Evolutionary conservation across 768 basidiomycete species (phyloP), one percentile per base, ranked within the genome.

Genomic region (Collybia sp.): DNA sequence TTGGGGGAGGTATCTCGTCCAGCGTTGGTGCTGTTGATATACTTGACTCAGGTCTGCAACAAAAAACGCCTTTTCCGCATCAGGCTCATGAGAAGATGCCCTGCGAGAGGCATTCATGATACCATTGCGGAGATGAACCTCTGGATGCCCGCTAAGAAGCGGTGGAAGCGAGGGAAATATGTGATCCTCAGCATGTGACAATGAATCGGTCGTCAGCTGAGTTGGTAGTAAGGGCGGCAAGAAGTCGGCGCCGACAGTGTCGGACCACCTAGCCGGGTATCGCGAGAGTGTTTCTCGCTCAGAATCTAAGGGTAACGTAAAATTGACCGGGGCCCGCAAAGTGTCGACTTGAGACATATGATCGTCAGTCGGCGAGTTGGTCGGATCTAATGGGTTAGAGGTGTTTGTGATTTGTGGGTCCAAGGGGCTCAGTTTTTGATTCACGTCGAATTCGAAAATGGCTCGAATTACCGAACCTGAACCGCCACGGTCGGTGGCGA

Each of bases 21-120:
- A 99, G 43, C 90, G 77, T 56, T 82, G 71, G 57, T 92, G 87
- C 60, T 95, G 93, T 44, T 69, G 70, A 63, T 88, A 96, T 4
- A 98, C 87, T 53, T 85, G 78, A 54, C 85, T 80, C 36, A 99
- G 82, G 65, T 99, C 96, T 10, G 88, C 93, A 10, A 96, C 94
- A 58, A 97, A 98, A 65, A 97, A 98, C 6, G 96, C 95, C 48
- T 83, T 84, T 68, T 97, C 96, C 10, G 93, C 86, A 58, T 91
- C 83, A 15, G 74, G 73, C 51, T 77, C 75, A 47, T 77, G 71
- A 18, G 71, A 72, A 30, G 73, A 72, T 15, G 74, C 66, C 30
- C 74, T 69, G 45, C 69, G 68, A 4, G 75, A 69, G 1, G 85
- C 82, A 19, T 73, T 72, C 70, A 89, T 82, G 44, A 92, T 77